Percentiles rank a stretch among this genome's conserved stretches.
Conservation (phyloP, 2,329 filamentous ascomycete genomes). For the Penicillium sp. region DNA sequence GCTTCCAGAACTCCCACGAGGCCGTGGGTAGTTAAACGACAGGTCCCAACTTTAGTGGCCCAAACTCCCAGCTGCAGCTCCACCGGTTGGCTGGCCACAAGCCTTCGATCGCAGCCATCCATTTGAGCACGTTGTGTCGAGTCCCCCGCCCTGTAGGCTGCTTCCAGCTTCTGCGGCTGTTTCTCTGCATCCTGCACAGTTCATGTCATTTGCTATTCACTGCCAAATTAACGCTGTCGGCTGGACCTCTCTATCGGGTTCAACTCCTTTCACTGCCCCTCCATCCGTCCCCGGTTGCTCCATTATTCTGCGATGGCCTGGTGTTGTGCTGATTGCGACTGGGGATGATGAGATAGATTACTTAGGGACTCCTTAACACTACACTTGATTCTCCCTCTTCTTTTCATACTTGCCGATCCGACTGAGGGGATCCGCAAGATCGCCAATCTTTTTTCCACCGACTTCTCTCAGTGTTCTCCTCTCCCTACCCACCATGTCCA, state of each 20-base stretch:
- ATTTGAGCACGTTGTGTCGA: slow-evolving; percentile 28
- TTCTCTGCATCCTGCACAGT: neutral
- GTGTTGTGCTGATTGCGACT: slow-evolving; percentile 7
- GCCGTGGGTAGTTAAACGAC: neutral
- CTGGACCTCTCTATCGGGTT: neutral
- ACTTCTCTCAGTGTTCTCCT: neutral
- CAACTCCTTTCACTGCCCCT: slow-evolving; percentile 2
- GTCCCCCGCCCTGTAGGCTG: slow-evolving; percentile 13
- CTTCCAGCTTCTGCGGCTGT: slow-evolving; percentile 1
- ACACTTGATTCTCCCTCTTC: neutral
- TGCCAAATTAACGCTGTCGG: slow-evolving; percentile 1
- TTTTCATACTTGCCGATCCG: slow-evolving; percentile 18
- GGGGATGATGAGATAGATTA: slow-evolving; percentile 19
- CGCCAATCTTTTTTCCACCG: slow-evolving; percentile 12
- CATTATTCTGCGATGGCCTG: slow-evolving; percentile 8
- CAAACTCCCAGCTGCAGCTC: slow-evolving; percentile 12
- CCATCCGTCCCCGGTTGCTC: slow-evolving; percentile 15
- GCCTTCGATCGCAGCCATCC: slow-evolving; percentile 27
- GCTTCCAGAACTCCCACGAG: neutral
- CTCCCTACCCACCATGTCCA: slow-evolving; percentile 10
- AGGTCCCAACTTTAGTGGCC: slow-evolving; percentile 2
- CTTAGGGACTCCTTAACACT: neutral
- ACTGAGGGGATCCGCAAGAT: slow-evolving; percentile 30
- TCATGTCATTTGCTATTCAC: neutral
- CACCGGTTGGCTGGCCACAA: slow-evolving; percentile 13